A percentile compares a stretch with the other conserved stretches of the same genome.
These are phyloP conservation scores for Aleurites moluccanus DNA, from an alignment of 441 rosid species.

Conservation along the genomic window DNA sequence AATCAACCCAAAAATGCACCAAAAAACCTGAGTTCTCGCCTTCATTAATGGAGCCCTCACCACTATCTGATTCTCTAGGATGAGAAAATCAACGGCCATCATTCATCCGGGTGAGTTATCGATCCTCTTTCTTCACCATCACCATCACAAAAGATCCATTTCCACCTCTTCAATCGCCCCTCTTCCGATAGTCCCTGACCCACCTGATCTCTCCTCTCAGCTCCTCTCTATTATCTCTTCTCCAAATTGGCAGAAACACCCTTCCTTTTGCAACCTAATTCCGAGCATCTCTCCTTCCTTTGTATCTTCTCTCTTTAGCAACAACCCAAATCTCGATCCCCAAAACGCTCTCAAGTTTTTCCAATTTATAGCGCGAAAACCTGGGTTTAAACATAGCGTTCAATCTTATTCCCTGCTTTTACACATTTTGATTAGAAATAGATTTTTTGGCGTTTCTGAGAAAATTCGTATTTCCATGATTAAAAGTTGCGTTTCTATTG, in stretches of 20 bases:
- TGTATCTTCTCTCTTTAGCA: slow-evolving; percentile 42
- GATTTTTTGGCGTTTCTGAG: slow-evolving; percentile 39
- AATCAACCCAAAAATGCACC: too few species aligned
- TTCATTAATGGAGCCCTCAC: slow-evolving; percentile 15
- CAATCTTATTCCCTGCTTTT: slow-evolving; percentile 53
- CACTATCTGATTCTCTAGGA: background rate
- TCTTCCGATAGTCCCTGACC: slow-evolving; percentile 29
- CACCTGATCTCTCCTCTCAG: slow-evolving; percentile 37
- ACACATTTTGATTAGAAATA: slow-evolving; percentile 42
- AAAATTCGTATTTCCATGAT: slow-evolving; percentile 58
- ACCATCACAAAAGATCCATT: slow-evolving; percentile 17
- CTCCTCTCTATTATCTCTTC: slow-evolving; percentile 50
- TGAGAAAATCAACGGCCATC: slow-evolving; percentile 25
- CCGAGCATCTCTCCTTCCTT: slow-evolving; percentile 51
- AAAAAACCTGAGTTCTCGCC: background rate
- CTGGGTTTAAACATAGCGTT: slow-evolving; percentile 53
- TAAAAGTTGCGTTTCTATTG: slow-evolving; percentile 41
- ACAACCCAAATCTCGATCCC: slow-evolving; percentile 48
- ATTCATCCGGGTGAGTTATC: slow-evolving; percentile 19
- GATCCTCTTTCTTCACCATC: background rate
- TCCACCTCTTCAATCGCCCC: slow-evolving; percentile 34
- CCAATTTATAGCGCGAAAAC: slow-evolving; percentile 46
- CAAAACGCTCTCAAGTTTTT: slow-evolving; percentile 61
- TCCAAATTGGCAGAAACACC: slow-evolving; percentile 58
- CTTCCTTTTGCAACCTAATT: slow-evolving; percentile 39